Base-by-base conservation (phyloP, 2,329 filamentous ascomycete genomes). In the Xylariaceae sp. region DNA sequence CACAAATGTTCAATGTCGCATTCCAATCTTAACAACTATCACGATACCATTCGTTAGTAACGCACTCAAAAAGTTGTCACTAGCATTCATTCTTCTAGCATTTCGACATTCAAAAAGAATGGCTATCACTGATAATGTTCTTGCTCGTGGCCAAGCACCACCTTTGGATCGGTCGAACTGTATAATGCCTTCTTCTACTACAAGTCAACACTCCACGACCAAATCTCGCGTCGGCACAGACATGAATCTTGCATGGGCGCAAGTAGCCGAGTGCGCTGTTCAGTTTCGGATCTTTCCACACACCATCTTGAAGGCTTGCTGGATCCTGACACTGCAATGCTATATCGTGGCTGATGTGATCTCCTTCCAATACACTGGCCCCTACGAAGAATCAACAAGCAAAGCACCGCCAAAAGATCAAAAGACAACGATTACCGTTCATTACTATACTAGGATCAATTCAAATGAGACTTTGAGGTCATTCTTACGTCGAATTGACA, bases 331-430 rank as follows among this genome's bases (percentile, higher is more conserved):
- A 1, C 42, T 58, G 7, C 56, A 56, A 42, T 58, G 56, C 40
- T 58, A 54, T 22, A 55, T 58, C 22, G 54, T 58, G 2, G 56
- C 56, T 16, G 56, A 58, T 45, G 51, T 56, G 10, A 48, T 58
- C 38, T 56, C 48, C 47, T 58, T 58, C 51, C 50, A 56, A 22
- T 58, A 56, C 46, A 17, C 16, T 12, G 49, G 51, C 9, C 47
- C 54, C 31, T 39, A 46, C 22, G 44, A 45, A 4, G 42, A 17
- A 18, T 13, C 42, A 12, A 12, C 39, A 22, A 22, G 22, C 6
- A 11, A 11, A 13, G 38, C n/a, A 17, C 42, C 33, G 3, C 31
- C 9, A 40, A 44, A 40, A 1, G 38, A 5, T 41, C 17, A 13
- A 22, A 39, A 46, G 28, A 44, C 45, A 43, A 48, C 36, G 28